A percentile compares a stretch with the other conserved stretches of the same genome.
phyloP scores from a whole-genome alignment of 2,329 filamentous ascomycete species.

The Pseudogymnoascus sp. region DNA sequence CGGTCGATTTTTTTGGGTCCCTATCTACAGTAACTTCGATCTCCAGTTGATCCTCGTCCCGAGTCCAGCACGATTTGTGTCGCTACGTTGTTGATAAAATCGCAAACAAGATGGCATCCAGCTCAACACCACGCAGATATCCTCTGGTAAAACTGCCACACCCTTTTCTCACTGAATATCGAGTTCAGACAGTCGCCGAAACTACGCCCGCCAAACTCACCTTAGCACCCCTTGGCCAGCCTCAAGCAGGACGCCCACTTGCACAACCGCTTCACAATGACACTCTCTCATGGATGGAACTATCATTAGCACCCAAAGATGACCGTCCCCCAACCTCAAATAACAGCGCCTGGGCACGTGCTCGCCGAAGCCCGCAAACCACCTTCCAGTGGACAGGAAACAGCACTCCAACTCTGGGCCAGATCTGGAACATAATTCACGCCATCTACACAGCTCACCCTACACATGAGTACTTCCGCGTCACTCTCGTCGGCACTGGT shows the following conservation, averaged over 20 bases:
- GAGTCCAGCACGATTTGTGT: neutral
- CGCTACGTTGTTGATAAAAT: constrained; percentile 7
- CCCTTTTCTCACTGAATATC: constrained; percentile 19
- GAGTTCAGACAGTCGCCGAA: constrained; percentile 14
- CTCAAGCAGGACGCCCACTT: constrained; percentile 12
- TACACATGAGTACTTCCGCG: constrained; percentile 30
- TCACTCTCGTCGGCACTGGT: constrained; percentile 27
- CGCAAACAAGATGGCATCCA: neutral
- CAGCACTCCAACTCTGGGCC: constrained; percentile 27
- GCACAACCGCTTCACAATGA: constrained; percentile 26
- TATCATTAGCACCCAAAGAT: constrained; percentile 20
- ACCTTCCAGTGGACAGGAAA: constrained; percentile 29
- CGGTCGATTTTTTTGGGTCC: neutral
- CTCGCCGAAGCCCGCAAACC: constrained; percentile 27
- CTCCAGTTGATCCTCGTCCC: neutral
- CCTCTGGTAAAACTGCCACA: constrained; percentile 20
- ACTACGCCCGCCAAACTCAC: constrained; percentile 13
- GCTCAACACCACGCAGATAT: constrained; percentile 14
- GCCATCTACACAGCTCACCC: constrained; percentile 30
- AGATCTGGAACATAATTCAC: constrained; percentile 35
- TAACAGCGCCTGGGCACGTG: constrained; percentile 33
- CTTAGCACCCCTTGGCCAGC: constrained; percentile 15
- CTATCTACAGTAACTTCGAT: constrained; percentile 2
- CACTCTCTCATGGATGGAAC: constrained; percentile 24
- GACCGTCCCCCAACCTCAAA: constrained; percentile 25